phyloP scores from a whole-genome alignment of 176 grass and related monocot species.

The Avena atlantica region DNA sequence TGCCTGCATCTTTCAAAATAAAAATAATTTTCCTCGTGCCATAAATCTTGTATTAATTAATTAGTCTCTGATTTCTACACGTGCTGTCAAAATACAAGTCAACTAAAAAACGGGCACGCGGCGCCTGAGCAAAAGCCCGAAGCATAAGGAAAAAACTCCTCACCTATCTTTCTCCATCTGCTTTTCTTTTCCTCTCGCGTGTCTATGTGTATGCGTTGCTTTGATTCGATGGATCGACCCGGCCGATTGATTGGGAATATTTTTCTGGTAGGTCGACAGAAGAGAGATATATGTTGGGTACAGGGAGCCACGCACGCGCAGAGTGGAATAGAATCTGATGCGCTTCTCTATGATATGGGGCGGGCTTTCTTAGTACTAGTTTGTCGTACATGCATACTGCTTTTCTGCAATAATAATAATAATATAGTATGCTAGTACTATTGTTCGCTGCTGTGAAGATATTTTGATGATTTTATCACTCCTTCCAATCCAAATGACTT shows the following conservation, averaged over 20 bases:
- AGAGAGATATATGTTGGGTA: slow-evolving; percentile 2
- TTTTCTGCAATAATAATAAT: neutral
- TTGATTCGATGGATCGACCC: slow-evolving; percentile 12
- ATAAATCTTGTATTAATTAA: too few relatives aligned
- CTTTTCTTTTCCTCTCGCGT: slow-evolving; percentile 3
- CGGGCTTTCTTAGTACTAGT: neutral
- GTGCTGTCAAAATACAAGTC: neutral
- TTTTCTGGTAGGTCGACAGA: neutral
- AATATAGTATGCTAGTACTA: too few relatives aligned
- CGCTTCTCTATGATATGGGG: neutral
- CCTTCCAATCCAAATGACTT: too few relatives aligned
- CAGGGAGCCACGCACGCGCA: neutral
- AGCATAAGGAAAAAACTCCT: neutral
- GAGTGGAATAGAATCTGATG: neutral
- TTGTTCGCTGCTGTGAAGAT: neutral
- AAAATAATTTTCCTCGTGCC: too few relatives aligned
- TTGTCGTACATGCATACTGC: neutral
- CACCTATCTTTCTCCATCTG: neutral
- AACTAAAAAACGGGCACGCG: neutral
- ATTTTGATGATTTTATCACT: neutral
- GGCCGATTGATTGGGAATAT: neutral
- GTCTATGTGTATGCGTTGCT: neutral
- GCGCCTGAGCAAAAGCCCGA: neutral
- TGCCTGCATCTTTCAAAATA: neutral
- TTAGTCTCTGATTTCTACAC: neutral